Base-by-base conservation (phyloP, 1,284 basidiomycete species). In the Neonothopanus nambi region DNA sequence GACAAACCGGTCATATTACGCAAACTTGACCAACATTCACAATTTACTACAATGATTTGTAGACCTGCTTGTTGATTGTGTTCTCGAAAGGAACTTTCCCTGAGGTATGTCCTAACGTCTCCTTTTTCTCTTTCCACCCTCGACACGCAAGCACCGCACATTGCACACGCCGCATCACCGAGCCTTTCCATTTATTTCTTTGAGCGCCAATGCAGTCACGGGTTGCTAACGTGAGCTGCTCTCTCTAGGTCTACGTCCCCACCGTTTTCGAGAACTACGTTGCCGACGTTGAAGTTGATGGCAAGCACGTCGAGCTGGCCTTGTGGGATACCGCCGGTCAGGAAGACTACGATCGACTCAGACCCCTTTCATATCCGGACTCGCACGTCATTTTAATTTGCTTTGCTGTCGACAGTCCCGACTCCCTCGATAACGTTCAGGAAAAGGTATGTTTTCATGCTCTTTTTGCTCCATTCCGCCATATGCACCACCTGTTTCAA, bases 251-350 rank as follows among this genome's bases (percentile, higher is more conserved):
- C 61, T 95, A 95, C 70, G 89, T 95, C 59, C 93, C 93, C 42
- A 95, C 93, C 56, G 93, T 95, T 46, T 95, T 95, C 63, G 93
- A 95, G 76, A 89, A 89, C 78, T 89, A 93, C 65, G 92, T 93
- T 48, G 89, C 89, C 61, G 90, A 57, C 69, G 91, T 94, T 55
- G 90, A 93, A 70, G 91, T 94, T 53, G 92, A 93, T 66, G 89
- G 89, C 61, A 94, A 93, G 74, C 88, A 92, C 70, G 90, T 96
- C 62, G 93, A 96, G 71, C 79, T 96, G 60, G 93, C 93, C 26
- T 78, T 96, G 59, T 95, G 93, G 93, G 93, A 96, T 89, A 96
- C 93, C 56, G 93, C 93, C 23, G 93, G 93, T 53, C 93, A 95
- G 71, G 93, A 95, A 73, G 84, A 86, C 69, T 91, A 89, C 68